Percentiles rank a stretch among this genome's conserved stretches.
Evolutionary conservation across 345 rosid genomes (phyloP).

Genomic region (Euphorbia peplus): DNA sequence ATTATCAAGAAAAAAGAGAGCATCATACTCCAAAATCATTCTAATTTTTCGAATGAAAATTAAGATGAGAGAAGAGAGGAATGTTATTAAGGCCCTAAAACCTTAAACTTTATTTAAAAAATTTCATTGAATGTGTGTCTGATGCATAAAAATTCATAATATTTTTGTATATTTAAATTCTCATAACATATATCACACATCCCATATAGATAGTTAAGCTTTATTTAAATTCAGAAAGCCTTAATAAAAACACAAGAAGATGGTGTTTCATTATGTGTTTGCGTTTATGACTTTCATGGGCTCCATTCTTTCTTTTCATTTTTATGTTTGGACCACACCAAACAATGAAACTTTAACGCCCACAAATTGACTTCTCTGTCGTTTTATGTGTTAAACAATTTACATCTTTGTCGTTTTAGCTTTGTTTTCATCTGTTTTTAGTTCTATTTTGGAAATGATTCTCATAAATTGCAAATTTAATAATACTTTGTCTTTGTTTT

Average conservation of each 20-base stretch:
- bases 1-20: too few relatives aligned
- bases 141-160: too few relatives aligned
- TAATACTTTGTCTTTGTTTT: background rate
- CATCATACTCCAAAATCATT: too few relatives aligned
- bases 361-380: slow-evolving; percentile 31
- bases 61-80: too few relatives aligned
- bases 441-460: background rate
- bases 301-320: background rate
- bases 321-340: background rate
- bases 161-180: too few relatives aligned
- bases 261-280: slow-evolving; percentile 18
- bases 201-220: too few relatives aligned
- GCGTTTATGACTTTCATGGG: slow-evolving; percentile 16
- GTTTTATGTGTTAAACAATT: background rate
- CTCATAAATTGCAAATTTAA: background rate
- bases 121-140: too few relatives aligned
- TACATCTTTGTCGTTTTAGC: background rate
- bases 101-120: too few relatives aligned
- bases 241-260: background rate
- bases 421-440: background rate
- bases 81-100: too few relatives aligned
- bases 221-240: too few relatives aligned
- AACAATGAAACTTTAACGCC: slow-evolving; percentile 26
- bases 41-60: too few relatives aligned
- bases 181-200: too few relatives aligned